phyloP scores from a whole-genome alignment of 2,329 filamentous ascomycete species.

The Fusarium mexicanum region DNA sequence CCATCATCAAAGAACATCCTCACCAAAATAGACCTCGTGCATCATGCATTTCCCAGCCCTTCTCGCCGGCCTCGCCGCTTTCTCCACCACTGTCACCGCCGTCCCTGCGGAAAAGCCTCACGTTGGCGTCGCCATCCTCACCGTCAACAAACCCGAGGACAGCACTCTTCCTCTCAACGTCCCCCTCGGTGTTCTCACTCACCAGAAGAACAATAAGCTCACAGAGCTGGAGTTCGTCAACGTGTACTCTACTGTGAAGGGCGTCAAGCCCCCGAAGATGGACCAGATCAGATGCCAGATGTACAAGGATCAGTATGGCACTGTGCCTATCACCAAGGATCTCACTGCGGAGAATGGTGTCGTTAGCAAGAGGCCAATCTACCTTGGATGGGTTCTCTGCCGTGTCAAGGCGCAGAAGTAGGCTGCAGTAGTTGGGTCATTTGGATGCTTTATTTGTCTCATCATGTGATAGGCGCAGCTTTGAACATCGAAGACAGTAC shows the following conservation, averaged over 20 bases:
- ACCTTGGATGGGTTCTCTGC: slow-evolving; percentile 31
- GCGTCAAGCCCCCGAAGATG: neutral
- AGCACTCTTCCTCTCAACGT: slow-evolving; percentile 6
- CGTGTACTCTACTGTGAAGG: neutral
- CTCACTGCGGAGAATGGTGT: slow-evolving; percentile 2
- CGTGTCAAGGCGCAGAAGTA: slow-evolving; percentile 11
- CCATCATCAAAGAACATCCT: too few relatives aligned
- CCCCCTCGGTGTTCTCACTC: slow-evolving; percentile 18
- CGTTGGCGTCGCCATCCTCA: slow-evolving; percentile 10
- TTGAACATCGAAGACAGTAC: neutral
- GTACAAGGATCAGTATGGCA: slow-evolving; percentile 28
- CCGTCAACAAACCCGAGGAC: slow-evolving; percentile 4
- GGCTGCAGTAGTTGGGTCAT: neutral
- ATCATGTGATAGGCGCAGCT: neutral
- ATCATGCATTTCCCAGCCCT: slow-evolving; percentile 14
- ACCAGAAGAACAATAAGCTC: slow-evolving; percentile 1
- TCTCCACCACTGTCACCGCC: neutral
- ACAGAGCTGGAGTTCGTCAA: slow-evolving; percentile 8
- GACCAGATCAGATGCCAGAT: slow-evolving; percentile 22
- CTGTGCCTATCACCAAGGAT: slow-evolving; percentile 5
- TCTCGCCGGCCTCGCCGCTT: neutral
- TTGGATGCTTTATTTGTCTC: accelerated
- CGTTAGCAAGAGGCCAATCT: slow-evolving; percentile 26
- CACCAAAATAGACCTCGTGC: neutral
- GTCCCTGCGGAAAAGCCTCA: neutral